Evolutionary conservation across 164 flowering plant genomes (phyloP).

Genomic region (Hamamelis virginiana): DNA sequence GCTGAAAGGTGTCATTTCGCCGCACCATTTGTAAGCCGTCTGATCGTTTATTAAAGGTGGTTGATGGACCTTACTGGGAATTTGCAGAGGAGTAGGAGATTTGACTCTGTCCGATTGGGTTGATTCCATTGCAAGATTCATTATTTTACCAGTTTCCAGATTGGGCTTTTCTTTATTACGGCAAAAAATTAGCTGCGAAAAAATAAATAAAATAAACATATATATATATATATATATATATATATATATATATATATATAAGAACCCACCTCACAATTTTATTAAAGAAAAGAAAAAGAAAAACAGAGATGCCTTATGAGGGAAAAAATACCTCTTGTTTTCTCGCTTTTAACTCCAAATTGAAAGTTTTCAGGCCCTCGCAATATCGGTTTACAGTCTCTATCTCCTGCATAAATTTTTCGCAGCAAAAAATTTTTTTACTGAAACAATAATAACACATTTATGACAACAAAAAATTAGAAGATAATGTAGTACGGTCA

Average conservation of each 20-base stretch:
- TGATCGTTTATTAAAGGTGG: no score
- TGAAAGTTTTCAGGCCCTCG: conserved; percentile 17
- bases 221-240: no score
- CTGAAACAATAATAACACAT: not conserved
- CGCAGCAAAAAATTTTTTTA: not conserved
- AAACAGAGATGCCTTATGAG: not conserved
- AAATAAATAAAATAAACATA: not conserved
- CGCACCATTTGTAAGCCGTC: no score
- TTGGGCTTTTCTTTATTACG: not conserved
- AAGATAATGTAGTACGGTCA: conserved; percentile 10
- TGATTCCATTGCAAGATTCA: not conserved
- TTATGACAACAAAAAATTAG: not conserved
- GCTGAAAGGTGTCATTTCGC: not conserved
- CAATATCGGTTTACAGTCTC: conserved; percentile 16
- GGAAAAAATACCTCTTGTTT: conserved; percentile 24
- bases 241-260: not conserved
- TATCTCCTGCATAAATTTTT: conserved; percentile 29
- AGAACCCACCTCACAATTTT: not conserved
- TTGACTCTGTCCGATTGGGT: not conserved
- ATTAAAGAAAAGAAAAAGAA: not conserved
- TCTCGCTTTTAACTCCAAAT: conserved; percentile 29
- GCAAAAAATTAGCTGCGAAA: not conserved
- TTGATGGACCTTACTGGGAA: conserved; percentile 1
- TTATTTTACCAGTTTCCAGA: conserved; percentile 1
- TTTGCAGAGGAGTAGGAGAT: not conserved